Percentiles rank a stretch among this genome's conserved stretches.
These are phyloP conservation scores for Cynanchum wilfordii DNA, from an alignment of 257 asterid genomes.

Conservation along the genomic window DNA sequence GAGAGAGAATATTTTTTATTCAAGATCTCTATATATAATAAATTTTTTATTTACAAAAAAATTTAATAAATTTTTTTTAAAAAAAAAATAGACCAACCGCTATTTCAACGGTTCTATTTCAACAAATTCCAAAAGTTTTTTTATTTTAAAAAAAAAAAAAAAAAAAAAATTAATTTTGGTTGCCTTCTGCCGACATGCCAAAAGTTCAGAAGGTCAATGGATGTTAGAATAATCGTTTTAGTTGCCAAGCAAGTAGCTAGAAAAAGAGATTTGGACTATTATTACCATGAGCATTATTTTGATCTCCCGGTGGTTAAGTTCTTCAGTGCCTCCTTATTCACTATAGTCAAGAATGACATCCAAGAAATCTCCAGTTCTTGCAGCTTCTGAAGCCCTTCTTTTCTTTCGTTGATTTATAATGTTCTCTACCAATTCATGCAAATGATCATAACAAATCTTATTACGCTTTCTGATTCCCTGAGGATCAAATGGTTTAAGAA, in stretches of 20 bases:
- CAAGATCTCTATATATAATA: no score
- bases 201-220: neutral
- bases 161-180: no score
- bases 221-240: neutral
- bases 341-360: slow-evolving; percentile 29
- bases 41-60: no score
- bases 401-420: slow-evolving; percentile 19
- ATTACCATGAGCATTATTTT: slow-evolving; percentile 24
- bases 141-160: no score
- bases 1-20: no score
- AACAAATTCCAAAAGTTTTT: no score
- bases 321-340: neutral
- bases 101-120: no score
- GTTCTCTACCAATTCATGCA: slow-evolving; percentile 22
- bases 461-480: slow-evolving; percentile 21
- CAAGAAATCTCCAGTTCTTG: slow-evolving; percentile 24
- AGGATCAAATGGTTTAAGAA: slow-evolving; percentile 29
- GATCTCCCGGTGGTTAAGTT: slow-evolving; percentile 16
- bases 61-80: no score
- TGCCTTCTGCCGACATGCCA: no score
- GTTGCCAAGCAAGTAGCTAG: neutral
- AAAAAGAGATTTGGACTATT: neutral
- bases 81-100: no score
- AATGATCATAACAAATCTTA: slow-evolving; percentile 17
- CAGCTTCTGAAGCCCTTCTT: slow-evolving; percentile 10